Percentiles rank a stretch among this genome's conserved stretches.
phyloP scores from a whole-genome alignment of 108 stramenopile genomes.

The Cyclotella baltica region DNA sequence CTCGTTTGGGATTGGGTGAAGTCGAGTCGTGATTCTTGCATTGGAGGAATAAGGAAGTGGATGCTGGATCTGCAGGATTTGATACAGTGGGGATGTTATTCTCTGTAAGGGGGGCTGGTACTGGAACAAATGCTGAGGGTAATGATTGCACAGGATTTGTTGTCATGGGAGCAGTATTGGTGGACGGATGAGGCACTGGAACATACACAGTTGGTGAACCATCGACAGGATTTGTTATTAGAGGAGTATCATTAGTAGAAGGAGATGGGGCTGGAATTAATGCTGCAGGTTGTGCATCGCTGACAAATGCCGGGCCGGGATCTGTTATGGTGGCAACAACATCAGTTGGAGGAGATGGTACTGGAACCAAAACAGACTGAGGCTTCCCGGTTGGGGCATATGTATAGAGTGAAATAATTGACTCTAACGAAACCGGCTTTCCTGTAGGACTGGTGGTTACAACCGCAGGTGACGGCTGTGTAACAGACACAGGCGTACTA shows the following conservation, averaged over 20 bases:
- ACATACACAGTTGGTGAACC: background rate
- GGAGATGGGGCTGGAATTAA: background rate
- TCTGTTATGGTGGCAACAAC: background rate
- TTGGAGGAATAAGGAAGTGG: constrained; percentile 12
- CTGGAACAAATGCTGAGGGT: background rate
- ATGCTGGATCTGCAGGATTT: background rate
- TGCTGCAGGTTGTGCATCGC: background rate
- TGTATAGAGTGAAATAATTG: background rate
- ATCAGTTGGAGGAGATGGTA: background rate
- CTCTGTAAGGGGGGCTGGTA: background rate
- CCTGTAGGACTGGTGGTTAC: background rate
- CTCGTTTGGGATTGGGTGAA: constrained; percentile 17
- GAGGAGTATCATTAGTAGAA: too few relatives aligned
- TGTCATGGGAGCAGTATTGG: background rate
- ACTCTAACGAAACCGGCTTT: background rate
- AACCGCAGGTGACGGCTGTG: constrained; percentile 2
- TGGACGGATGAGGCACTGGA: background rate
- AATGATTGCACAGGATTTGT: background rate
- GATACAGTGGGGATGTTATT: background rate
- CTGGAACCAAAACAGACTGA: background rate
- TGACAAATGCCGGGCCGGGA: background rate
- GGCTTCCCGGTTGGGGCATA: background rate
- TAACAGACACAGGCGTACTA: background rate
- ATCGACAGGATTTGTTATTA: too few relatives aligned
- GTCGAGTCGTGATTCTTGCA: constrained; percentile 6